Evolutionary conservation across 345 rosid genomes (phyloP), one percentile per base, ranked within the genome.

Genomic region (Tarenaya hassleriana): DNA sequence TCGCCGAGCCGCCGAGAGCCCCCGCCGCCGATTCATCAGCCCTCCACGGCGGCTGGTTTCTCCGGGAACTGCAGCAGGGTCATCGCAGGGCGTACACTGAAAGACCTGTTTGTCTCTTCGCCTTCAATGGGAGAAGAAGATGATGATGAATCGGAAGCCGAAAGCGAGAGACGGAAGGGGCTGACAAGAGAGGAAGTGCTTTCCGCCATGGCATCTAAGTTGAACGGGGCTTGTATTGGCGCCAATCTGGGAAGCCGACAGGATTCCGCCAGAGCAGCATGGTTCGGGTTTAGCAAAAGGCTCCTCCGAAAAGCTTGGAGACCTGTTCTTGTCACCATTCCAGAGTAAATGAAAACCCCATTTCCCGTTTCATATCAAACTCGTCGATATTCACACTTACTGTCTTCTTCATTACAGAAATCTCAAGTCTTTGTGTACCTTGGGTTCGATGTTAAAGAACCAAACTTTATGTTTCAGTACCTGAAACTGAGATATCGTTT

Each of bases 201-300:
- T 16, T 51, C 17, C 21, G 57, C 63, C 54, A 55, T 68, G 63
- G 58, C 45, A 35, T 45, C 63, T 52, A 66, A 49, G 43, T 8
- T 66, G 29, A 62, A 54, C 1, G 68, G 58, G 24, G 32, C 51
- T 31, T 1, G 9, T 51, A 77, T n/a, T n/a, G n/a, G n/a, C n/a
- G n/a, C n/a, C n/a, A n/a, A 37, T 15, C 1, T 16, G 8, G 43
- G 47, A 9, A 11, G 21, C 7, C 74, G 69, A 0, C 50, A 66
- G 16, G 68, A 66, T 29, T 68, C 77, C 8, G 58, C 71, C 9
- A 51, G 78, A 69, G 73, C 87, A 34, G 78, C 68, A 27, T 80
- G 90, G 90, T 58, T 81, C 13, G 88, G 96, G 32, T 67, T 81
- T 38, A 65, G 96, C 49, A 78, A 77, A 39, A 51, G 88, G 62